Evolutionary conservation across 2,329 filamentous ascomycete genomes (phyloP), one percentile per base, ranked within the genome.

Genomic region (Verticillium zaregamsianum): DNA sequence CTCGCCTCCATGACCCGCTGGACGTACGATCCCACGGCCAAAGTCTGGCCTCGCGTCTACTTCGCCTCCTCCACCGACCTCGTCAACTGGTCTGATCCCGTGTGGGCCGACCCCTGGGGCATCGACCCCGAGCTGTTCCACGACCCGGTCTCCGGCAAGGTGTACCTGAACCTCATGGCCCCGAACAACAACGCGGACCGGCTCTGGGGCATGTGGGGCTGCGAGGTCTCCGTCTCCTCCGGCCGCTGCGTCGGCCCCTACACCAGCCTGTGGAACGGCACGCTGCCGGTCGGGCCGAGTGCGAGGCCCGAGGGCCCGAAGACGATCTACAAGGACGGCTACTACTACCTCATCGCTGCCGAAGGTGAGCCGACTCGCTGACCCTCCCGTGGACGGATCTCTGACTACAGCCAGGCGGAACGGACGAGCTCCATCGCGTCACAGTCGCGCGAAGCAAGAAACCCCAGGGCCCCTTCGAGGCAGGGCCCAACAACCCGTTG

Each of bases 381-480:
- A 14, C 9, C 3, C 33, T 35, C 9, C 11, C 1, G 9, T 40
- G 35, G n/a, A 23, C 15, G 14, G 39, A 23, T 8, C 9, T 23
- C 55, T 56, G 15, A 56, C 55, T 12, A 11, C 20, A 7, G n/a
- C 9, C 31, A 62, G 79, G 79, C 0, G 80, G 80, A 8, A 82
- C 79, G 1, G 71, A 68, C 5, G 68, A 67, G 2, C 66, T 73
- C 12, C 77, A 80, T 57, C 70, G 72, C 39, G 67, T 74, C 15
- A 75, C 72, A 1, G 74, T 77, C 25, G 76, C 75, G 0, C 69
- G 76, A 1, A 70, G 74, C 0, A 66, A 59, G 11, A 64, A 68
- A 31, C 70, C 77, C 11, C 72, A 60, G 8, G 77, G 76, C 0
- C 77, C 76, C 0, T 79, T 76, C 57, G 72, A 75, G 32, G 64